A percentile compares a stretch with the other conserved stretches of the same genome.
Conservation (phyloP, 2,329 filamentous ascomycete genomes). For the Talaromyces sp. region DNA sequence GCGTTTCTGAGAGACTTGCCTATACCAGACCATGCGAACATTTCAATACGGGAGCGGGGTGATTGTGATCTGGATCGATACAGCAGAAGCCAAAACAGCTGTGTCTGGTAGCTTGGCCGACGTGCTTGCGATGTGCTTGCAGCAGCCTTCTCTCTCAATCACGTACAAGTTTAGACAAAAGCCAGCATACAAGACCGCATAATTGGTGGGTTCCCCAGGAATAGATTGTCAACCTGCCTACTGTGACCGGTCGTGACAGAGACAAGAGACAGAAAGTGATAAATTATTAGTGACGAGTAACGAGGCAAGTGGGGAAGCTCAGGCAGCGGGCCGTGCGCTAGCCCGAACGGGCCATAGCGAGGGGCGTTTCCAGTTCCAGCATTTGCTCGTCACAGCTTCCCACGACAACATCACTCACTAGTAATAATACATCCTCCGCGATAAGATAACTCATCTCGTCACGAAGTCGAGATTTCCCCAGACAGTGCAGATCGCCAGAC, state of each 20-base stretch:
- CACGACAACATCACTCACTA: background rate
- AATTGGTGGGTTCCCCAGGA: background rate
- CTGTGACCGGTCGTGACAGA: background rate
- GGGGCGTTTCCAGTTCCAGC: background rate
- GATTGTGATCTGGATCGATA: background rate
- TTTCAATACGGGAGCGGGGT: background rate
- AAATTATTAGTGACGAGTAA: background rate
- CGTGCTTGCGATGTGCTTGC: background rate
- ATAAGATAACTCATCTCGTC: background rate
- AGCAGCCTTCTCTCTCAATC: background rate
- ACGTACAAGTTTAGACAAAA: background rate
- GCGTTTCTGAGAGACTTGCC: slow-evolving; percentile 3
- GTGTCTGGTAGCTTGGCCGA: background rate
- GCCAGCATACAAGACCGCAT: background rate
- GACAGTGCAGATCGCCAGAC: background rate
- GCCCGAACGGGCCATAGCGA: background rate
- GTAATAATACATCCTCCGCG: background rate
- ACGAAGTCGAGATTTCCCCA: background rate
- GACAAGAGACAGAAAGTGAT: background rate
- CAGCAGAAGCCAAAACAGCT: background rate
- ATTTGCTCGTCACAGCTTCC: background rate
- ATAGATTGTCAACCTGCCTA: background rate
- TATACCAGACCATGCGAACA: slow-evolving; percentile 9
- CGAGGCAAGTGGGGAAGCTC: background rate
- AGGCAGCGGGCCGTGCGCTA: background rate